Conservation (phyloP, 1,284 basidiomycete species). For the Ustilago lituana region DNA sequence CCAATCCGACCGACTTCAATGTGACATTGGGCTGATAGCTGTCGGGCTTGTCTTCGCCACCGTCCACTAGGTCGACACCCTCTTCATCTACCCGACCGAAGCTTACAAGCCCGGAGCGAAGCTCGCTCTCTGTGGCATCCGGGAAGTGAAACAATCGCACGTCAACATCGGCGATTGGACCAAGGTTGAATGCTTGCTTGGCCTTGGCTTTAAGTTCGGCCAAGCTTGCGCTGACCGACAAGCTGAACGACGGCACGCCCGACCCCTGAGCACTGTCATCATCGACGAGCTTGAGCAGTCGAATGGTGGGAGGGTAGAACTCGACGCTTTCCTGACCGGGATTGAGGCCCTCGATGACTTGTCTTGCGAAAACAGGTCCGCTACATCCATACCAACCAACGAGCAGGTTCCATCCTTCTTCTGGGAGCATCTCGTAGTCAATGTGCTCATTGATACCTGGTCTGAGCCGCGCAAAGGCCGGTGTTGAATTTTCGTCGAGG, state of each 20-base stretch:
- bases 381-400: slow-evolving; percentile 78
- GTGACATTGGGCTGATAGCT: slow-evolving; percentile 44
- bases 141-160: slow-evolving; percentile 50
- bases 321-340: slow-evolving; percentile 74
- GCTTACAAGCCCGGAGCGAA: slow-evolving; percentile 18
- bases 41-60: slow-evolving; percentile 48
- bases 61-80: slow-evolving; percentile 57
- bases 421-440: slow-evolving; percentile 81
- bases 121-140: slow-evolving; percentile 25
- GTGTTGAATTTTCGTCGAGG: slow-evolving; percentile 68
- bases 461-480: slow-evolving; percentile 47
- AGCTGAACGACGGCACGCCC: slow-evolving; percentile 29
- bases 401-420: slow-evolving; percentile 78
- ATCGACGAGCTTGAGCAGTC: slow-evolving; percentile 71
- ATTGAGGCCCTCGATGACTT: slow-evolving; percentile 72
- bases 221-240: slow-evolving; percentile 56
- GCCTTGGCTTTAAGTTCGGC: slow-evolving; percentile 50
- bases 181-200: slow-evolving; percentile 43
- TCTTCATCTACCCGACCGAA: slow-evolving; percentile 18
- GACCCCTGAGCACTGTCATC: slow-evolving; percentile 56
- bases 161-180: slow-evolving; percentile 34
- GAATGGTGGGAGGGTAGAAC: slow-evolving; percentile 78
- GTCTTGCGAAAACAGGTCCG: slow-evolving; percentile 73
- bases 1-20: slow-evolving; percentile 52
- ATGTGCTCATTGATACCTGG: slow-evolving; percentile 73